Evolutionary conservation across 1,139 yeast genomes (phyloP).

Genomic region (Saccharomyces hybrid): DNA sequence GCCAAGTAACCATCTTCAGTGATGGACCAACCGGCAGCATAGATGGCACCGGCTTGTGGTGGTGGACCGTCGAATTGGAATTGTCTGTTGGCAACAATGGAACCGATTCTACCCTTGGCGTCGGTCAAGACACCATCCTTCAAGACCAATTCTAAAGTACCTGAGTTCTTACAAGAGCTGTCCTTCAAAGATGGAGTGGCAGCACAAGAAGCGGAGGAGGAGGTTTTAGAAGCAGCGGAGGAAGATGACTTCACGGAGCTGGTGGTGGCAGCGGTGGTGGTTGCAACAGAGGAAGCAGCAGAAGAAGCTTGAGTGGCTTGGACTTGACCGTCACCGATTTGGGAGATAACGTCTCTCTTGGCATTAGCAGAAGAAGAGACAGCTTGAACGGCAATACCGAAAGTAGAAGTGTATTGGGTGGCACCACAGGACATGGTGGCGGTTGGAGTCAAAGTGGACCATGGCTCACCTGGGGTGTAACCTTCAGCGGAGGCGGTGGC

Average conservation of each 20-base stretch:
- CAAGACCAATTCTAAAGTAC: constrained; percentile 52
- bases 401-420: constrained; percentile 40
- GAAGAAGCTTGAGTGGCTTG: constrained; percentile 15
- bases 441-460: constrained; percentile 36
- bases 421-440: constrained; percentile 33
- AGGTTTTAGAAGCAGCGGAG: constrained; percentile 12
- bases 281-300: constrained; percentile 34
- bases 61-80: constrained; percentile 90
- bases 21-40: constrained; percentile 78
- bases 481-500: constrained; percentile 28
- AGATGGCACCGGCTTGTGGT: constrained; percentile 82
- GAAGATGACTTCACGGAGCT: constrained; percentile 12
- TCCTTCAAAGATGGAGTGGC: constrained; percentile 9
- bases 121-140: constrained; percentile 52
- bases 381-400: constrained; percentile 39
- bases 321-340: constrained; percentile 15
- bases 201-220: constrained; percentile 12
- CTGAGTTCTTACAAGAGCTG: constrained; percentile 38
- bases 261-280: constrained; percentile 13
- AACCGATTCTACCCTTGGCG: constrained; percentile 63
- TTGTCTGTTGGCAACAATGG: constrained; percentile 80
- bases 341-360: constrained; percentile 19
- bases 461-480: constrained; percentile 30
- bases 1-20: constrained; percentile 61
- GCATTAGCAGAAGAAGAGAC: constrained; percentile 15